phyloP scores from a whole-genome alignment of 768 basidiomycete species.

The Pleurotus tuoliensis region DNA sequence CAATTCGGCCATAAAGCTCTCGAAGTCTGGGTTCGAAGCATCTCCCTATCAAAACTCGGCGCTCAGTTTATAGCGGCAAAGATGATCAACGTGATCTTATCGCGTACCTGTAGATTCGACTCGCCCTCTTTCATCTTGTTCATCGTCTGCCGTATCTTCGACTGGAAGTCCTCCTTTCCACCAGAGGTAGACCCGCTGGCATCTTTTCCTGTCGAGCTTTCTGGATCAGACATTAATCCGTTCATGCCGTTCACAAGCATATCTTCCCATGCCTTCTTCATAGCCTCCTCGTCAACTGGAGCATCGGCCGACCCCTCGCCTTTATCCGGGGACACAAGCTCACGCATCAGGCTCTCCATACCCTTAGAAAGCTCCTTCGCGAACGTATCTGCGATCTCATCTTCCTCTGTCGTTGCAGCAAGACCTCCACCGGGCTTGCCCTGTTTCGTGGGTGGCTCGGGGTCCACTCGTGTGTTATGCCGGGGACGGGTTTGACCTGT shows the following conservation, averaged over 20 bases:
- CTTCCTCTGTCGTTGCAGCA: conserved; percentile 19
- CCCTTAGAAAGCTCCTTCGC: conserved; percentile 42
- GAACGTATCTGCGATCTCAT: conserved; percentile 42
- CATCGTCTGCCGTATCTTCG: conserved; percentile 67
- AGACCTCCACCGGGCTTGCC: background rate
- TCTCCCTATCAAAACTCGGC: background rate
- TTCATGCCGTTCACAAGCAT: conserved; percentile 62
- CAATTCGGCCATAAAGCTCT: conserved; percentile 50
- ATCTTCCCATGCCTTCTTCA: conserved; percentile 67
- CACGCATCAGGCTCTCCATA: conserved; percentile 48
- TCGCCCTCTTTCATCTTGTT: conserved; percentile 71
- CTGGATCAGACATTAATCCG: conserved; percentile 1
- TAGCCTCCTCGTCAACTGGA: conserved; percentile 29
- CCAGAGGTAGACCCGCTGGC: conserved; percentile 11
- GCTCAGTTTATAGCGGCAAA: background rate
- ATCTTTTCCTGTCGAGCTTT: conserved; percentile 9
- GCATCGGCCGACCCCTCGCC: conserved; percentile 19
- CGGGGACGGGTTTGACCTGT: conserved; percentile 34
- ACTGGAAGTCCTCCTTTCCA: conserved; percentile 52
- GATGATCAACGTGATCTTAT: background rate
- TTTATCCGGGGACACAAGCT: conserved; percentile 32
- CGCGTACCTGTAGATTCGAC: conserved; percentile 42
- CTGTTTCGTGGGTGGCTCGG: conserved; percentile 21
- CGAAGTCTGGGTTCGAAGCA: conserved; percentile 33
- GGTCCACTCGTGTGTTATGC: conserved; percentile 46